Base-by-base conservation (phyloP, 2,329 filamentous ascomycete species). In the Penicillium sp. region DNA sequence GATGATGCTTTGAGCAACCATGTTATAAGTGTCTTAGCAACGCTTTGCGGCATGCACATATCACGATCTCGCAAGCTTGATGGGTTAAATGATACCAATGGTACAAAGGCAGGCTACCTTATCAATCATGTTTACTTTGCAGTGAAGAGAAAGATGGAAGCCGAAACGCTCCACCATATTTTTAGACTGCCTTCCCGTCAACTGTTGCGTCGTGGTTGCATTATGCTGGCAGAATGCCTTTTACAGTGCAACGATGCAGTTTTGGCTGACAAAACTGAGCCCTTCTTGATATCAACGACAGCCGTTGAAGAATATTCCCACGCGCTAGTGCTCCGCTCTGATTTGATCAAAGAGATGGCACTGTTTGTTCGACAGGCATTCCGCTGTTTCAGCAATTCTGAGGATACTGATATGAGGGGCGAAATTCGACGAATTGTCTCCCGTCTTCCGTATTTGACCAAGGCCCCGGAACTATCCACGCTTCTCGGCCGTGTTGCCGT, bases 1-100 rank as follows among this genome's bases (percentile, higher is more conserved):
- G 65, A 73, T 55, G 72, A 75, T 55, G 72, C 73, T 6, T 55
- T 75, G 4, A 74, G 65, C 63, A 75, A 75, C 52, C 68, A 75
- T 24, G 57, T 68, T 31, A 64, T 69, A 14, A 75, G 73, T 54
- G 64, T 75, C 29, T 56, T 74, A 31, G 67, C 67, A 39, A 72
- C 70, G 7, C 61, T 75, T 37, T 75, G 73, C 48, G 71, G 72
- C 16, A 75, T 75, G 68, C 70, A 70, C 52, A 69, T 74, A 39
- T 69, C 72, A 31, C 68, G 73, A 26, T 69, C 68, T 55, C 64
- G 68, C 48, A 58, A 63, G 11, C 26, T 56, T 10, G 55, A 59
- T 46, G 48, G 46, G 5, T 47, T 35, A 14, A 60, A 65, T 14
- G 55, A 46, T 27, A 29, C 48, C 9, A 58, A 57, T 31, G 64